Evolutionary conservation across 176 grass and related monocot genomes (phyloP).

Genomic region (maize (Zea mays)): Zm-B73-REFERENCE-NAM-5.0 NC_050100.1:185907001-185907500

Average conservation of each 20-base stretch:
- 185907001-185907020: neutral
- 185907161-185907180: constrained; percentile 13
- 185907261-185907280: constrained; percentile 15
- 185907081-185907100: neutral
- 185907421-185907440: neutral
- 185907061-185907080: constrained; percentile 1
- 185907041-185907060: constrained; percentile 3
- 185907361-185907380: neutral
- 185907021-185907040: neutral
- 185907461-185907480: neutral
- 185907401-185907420: too few relatives aligned
- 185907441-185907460: too few relatives aligned
- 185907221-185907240: neutral
- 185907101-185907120: neutral
- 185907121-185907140: constrained; percentile 20
- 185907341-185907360: neutral
- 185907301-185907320: neutral
- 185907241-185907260: neutral
- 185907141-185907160: constrained; percentile 6
- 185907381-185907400: constrained; percentile 11
- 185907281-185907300: constrained; percentile 1
- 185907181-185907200: neutral
- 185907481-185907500: neutral
- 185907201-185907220: neutral
- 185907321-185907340: neutral